These are phyloP conservation scores for Tricholoma saponaceum DNA, from an alignment of 768 basidiomycete genomes.

Conservation along the genomic window DNA sequence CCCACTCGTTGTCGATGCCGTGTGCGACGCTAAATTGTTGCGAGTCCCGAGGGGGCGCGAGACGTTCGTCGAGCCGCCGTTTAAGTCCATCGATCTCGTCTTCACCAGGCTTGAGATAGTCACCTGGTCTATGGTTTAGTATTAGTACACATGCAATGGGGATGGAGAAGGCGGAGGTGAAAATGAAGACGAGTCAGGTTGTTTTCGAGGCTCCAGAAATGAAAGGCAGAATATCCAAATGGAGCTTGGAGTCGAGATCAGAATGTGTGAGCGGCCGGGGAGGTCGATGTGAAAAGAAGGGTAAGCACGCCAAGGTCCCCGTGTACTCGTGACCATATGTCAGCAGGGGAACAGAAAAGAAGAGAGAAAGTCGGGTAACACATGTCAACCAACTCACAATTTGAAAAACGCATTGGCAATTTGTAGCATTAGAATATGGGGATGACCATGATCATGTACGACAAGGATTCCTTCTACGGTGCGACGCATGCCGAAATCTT, in stretches of 20 bases:
- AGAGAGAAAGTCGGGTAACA: slow-evolving; percentile 1
- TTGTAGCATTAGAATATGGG: slow-evolving; percentile 96
- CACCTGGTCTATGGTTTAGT: slow-evolving; percentile 71
- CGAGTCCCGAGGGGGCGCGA: slow-evolving; percentile 72
- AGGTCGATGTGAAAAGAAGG: neutral
- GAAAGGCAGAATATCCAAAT: neutral
- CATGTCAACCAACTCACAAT: slow-evolving; percentile 62
- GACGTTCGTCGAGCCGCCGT: slow-evolving; percentile 80
- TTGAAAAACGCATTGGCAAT: slow-evolving; percentile 99
- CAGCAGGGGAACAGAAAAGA: neutral
- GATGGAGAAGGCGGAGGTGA: neutral
- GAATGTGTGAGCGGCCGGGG: neutral
- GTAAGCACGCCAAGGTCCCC: neutral
- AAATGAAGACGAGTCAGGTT: neutral
- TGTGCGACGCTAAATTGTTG: slow-evolving; percentile 73
- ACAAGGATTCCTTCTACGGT: slow-evolving; percentile 90
- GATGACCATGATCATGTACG: slow-evolving; percentile 95
- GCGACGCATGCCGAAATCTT: slow-evolving; percentile 93
- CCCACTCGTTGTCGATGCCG: slow-evolving; percentile 87
- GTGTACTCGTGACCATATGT: neutral
- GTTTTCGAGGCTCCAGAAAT: neutral
- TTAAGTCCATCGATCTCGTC: slow-evolving; percentile 91
- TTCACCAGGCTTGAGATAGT: slow-evolving; percentile 96
- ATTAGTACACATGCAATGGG: slow-evolving; percentile 4
- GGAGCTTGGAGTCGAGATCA: neutral